A percentile compares a stretch with the other conserved stretches of the same genome.
These are phyloP conservation scores for Jatropha curcas DNA, from an alignment of 345 rosid species.

Conservation along the genomic window DNA sequence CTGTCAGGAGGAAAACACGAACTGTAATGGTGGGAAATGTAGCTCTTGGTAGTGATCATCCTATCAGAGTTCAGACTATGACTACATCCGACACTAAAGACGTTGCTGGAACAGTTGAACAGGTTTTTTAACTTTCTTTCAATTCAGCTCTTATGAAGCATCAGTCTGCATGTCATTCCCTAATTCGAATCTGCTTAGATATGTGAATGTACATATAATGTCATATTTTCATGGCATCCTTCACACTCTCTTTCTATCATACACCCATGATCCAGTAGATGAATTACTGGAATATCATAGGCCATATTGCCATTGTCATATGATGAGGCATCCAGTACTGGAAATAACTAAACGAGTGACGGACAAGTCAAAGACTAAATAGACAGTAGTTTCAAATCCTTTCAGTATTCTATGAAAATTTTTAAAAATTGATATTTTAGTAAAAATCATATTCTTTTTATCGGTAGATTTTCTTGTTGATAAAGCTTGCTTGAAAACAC, in stretches of 20 bases:
- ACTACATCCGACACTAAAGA: slow-evolving; percentile 90
- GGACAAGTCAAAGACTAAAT: background rate
- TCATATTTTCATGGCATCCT: background rate
- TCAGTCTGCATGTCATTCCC: background rate
- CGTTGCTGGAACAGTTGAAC: slow-evolving; percentile 85
- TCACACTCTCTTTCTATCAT: background rate
- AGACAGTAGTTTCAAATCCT: background rate
- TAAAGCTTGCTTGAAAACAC: background rate
- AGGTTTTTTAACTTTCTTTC: slow-evolving; percentile 47
- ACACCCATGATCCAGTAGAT: background rate
- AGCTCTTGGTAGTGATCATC: slow-evolving; percentile 90
- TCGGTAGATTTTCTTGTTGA: background rate
- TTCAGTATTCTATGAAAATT: background rate
- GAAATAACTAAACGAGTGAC: background rate
- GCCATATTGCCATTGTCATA: background rate
- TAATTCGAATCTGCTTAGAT: slow-evolving; percentile 6
- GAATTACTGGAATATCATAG: background rate
- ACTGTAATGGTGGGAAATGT: slow-evolving; percentile 97
- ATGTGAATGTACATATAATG: background rate
- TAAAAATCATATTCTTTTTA: background rate
- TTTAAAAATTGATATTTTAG: background rate
- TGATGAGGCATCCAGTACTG: background rate
- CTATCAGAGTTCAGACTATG: slow-evolving; percentile 94
- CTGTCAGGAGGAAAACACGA: slow-evolving; percentile 83
- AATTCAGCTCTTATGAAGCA: slow-evolving; percentile 10